Evolutionary conservation across 495 filamentous ascomycete genomes (phyloP).

Genomic region (Podospora pseudoanserina): DNA sequence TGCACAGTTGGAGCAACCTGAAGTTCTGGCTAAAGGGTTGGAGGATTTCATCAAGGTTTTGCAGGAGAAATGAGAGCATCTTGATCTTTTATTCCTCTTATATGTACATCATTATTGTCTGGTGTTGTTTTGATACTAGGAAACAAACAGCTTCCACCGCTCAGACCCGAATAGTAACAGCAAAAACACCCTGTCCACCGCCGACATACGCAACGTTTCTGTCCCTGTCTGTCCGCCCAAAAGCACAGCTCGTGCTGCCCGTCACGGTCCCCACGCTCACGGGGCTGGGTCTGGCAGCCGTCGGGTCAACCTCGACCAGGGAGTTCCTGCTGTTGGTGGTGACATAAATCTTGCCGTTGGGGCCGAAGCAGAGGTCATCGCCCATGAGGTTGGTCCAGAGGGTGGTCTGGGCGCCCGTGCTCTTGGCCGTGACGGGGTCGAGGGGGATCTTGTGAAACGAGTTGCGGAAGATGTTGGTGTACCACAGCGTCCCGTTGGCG

Average conservation of each 20-base stretch:
- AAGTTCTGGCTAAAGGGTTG: conserved; percentile 51
- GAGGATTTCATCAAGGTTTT: conserved; percentile 42
- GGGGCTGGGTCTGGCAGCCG: conserved; percentile 26
- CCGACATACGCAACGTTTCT: conserved; percentile 39
- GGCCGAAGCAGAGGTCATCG: conserved; percentile 41
- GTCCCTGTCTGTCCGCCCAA: conserved; percentile 41
- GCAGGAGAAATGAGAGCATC: not conserved
- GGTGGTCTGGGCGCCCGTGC: conserved; percentile 31
- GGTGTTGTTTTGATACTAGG: not conserved
- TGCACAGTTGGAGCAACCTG: conserved; percentile 56
- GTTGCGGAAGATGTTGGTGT: conserved; percentile 47
- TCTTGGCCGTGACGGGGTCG: conserved; percentile 37
- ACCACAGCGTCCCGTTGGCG: conserved; percentile 35
- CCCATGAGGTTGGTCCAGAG: conserved; percentile 42
- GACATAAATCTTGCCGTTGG: conserved; percentile 41
- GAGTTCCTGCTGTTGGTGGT: conserved; percentile 38
- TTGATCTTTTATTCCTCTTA: not conserved
- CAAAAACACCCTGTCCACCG: conserved; percentile 32
- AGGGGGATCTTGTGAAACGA: conserved; percentile 39
- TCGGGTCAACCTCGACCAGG: conserved; percentile 39
- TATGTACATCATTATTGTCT: not conserved
- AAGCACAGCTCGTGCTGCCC: conserved; percentile 36
- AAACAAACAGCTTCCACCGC: not conserved
- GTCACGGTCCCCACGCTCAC: conserved; percentile 29
- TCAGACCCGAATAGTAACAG: conserved; percentile 29